Percentiles rank a stretch among this genome's conserved stretches.
Conservation (phyloP, 768 basidiomycete species). For the Aureoboletus auriporus region DNA sequence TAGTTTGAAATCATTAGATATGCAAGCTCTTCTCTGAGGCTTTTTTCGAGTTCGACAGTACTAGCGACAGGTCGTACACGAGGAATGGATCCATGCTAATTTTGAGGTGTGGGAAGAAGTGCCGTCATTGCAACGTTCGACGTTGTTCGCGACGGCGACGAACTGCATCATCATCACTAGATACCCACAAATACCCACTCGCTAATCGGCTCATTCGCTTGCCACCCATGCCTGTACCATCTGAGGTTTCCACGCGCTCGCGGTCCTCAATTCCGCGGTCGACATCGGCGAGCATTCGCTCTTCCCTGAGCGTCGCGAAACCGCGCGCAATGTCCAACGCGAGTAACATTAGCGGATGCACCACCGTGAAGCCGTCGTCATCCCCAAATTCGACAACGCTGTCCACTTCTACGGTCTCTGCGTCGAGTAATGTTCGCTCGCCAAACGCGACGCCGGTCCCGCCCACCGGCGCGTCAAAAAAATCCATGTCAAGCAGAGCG, state of each 20-base stretch:
- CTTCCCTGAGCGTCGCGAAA: conserved; percentile 44
- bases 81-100: not conserved
- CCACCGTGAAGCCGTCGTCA: conserved; percentile 40
- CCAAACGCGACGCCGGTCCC: conserved; percentile 50
- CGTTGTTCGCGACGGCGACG: conserved; percentile 18
- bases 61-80: not conserved
- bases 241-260: conserved; percentile 51
- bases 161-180: conserved; percentile 4
- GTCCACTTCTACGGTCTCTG: conserved; percentile 24
- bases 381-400: conserved; percentile 25
- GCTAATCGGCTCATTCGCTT: not conserved
- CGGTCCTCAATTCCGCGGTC: conserved; percentile 39
- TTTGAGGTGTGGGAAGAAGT: conserved; percentile 16
- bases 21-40: no score
- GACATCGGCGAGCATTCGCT: conserved; percentile 32
- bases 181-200: conserved; percentile 19
- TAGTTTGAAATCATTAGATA: no score
- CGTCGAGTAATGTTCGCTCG: conserved; percentile 32
- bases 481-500: conserved; percentile 37
- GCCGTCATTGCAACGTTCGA: conserved; percentile 5
- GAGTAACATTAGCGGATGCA: conserved; percentile 44
- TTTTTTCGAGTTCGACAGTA: no score
- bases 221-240: conserved; percentile 35
- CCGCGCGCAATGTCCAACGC: conserved; percentile 52
- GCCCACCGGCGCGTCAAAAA: conserved; percentile 32